phyloP scores from a whole-genome alignment of 495 filamentous ascomycete genomes.

The Letharia columbiana region DNA sequence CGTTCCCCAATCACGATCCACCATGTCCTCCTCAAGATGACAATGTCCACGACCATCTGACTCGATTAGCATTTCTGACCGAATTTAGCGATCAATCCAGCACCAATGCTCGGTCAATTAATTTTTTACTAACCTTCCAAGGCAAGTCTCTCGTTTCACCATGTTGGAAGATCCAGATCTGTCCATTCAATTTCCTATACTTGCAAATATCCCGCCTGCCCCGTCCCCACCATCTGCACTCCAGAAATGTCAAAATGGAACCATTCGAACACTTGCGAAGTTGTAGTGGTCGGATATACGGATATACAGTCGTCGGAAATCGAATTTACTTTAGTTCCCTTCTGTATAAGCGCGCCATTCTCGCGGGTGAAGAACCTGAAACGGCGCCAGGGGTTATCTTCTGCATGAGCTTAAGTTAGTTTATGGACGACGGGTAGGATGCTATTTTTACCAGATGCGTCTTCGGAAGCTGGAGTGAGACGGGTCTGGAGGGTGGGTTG shows the following conservation, averaged over 20 bases:
- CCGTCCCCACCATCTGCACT: not conserved
- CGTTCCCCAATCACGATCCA: not conserved
- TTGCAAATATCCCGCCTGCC: slow-evolving; percentile 3
- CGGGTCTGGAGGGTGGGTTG: not conserved
- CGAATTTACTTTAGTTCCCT: not conserved
- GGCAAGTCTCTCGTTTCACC: slow-evolving; percentile 12
- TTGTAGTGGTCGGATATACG: slow-evolving; percentile 10
- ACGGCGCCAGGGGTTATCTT: not conserved
- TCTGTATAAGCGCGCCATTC: slow-evolving; percentile 15
- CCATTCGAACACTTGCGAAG: not conserved
- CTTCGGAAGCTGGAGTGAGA: not conserved
- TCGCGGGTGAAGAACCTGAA: slow-evolving; percentile 10
- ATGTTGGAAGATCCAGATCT: slow-evolving; percentile 12
- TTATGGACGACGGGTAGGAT: slow-evolving; percentile 1
- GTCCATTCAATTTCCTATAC: slow-evolving; percentile 12
- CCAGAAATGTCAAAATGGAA: not conserved
- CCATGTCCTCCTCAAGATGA: not conserved
- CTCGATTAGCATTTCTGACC: slow-evolving; percentile 1
- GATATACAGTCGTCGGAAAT: not conserved
- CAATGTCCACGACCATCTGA: not conserved
- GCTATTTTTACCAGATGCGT: slow-evolving; percentile 7
- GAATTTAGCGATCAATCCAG: not conserved
- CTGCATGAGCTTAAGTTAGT: not conserved
- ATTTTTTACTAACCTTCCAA: not conserved
- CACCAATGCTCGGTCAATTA: not conserved